Percentiles rank a stretch among this genome's conserved stretches.
phyloP scores from a whole-genome alignment of 495 filamentous ascomycete species.

The Penicillium canariense region DNA sequence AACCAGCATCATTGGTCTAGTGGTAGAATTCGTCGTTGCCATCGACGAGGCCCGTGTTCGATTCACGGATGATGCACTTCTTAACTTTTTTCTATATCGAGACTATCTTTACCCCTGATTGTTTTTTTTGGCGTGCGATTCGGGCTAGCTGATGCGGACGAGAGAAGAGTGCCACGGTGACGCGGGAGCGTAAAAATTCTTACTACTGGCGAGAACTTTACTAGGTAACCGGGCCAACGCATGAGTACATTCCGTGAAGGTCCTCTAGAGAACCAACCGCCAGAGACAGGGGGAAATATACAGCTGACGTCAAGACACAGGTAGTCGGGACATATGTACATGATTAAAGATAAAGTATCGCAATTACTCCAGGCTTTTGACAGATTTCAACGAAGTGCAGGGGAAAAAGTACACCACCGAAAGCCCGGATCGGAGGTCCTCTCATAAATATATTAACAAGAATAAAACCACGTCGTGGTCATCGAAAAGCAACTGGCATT shows the following conservation, averaged over 20 bases:
- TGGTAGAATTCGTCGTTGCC: constrained; percentile 61
- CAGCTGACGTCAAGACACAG: neutral
- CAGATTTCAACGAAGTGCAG: neutral
- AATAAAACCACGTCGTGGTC: constrained; percentile 16
- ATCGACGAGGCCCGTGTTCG: constrained; percentile 59
- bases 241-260: too few relatives aligned
- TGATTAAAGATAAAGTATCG: neutral
- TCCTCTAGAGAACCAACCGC: too few relatives aligned
- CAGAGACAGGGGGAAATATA: too few relatives aligned
- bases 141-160: too few relatives aligned
- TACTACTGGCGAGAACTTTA: neutral
- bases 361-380: constrained; percentile 13
- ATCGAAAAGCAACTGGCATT: constrained; percentile 6
- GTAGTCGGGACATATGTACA: neutral
- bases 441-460: constrained; percentile 12
- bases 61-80: constrained; percentile 54
- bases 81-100: neutral
- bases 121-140: too few relatives aligned
- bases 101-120: too few relatives aligned
- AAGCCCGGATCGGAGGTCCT: constrained; percentile 1
- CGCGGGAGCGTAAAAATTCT: neutral
- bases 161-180: too few relatives aligned
- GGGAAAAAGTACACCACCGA: constrained; percentile 12
- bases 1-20: constrained; percentile 55
- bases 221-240: too few relatives aligned